A percentile compares a stretch with the other conserved stretches of the same genome.
Conservation (phyloP, 768 basidiomycete genomes). For the Hericium alpestre region DNA sequence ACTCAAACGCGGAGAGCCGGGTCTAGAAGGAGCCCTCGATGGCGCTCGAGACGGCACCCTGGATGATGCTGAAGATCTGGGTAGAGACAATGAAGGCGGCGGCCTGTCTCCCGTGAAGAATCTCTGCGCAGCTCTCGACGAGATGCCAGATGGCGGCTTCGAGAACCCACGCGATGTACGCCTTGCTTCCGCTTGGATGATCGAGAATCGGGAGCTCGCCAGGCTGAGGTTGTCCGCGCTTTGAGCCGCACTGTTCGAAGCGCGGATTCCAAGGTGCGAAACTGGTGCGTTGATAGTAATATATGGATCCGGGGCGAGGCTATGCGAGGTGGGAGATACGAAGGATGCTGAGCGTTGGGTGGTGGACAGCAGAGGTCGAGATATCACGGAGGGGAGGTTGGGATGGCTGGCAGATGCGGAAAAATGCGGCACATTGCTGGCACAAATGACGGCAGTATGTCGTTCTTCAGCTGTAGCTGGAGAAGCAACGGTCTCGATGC, state of each 20-base stretch:
- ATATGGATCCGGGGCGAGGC: not conserved
- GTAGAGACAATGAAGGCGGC: not conserved
- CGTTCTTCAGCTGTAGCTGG: not conserved
- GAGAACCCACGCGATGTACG: not conserved
- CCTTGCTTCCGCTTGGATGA: not conserved
- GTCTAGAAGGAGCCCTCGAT: not conserved
- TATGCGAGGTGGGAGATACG: not conserved
- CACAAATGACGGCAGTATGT: not conserved
- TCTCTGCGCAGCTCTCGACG: no score
- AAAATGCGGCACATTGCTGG: not conserved
- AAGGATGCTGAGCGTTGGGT: not conserved
- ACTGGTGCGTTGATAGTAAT: not conserved
- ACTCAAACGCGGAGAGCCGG: not conserved
- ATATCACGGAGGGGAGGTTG: not conserved
- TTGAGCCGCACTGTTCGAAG: not conserved
- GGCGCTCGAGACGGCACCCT: not conserved
- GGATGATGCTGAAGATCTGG: not conserved
- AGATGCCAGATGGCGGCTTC: not conserved
- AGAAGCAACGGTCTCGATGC: not conserved
- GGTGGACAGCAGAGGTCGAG: not conserved
- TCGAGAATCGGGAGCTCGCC: not conserved
- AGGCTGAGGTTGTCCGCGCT: not conserved
- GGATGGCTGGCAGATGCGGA: not conserved
- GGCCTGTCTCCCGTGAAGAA: not conserved
- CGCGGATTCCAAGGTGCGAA: not conserved